Evolutionary conservation across 2,329 filamentous ascomycete species (phyloP).

Genomic region (Sporothrix humicola): DNA sequence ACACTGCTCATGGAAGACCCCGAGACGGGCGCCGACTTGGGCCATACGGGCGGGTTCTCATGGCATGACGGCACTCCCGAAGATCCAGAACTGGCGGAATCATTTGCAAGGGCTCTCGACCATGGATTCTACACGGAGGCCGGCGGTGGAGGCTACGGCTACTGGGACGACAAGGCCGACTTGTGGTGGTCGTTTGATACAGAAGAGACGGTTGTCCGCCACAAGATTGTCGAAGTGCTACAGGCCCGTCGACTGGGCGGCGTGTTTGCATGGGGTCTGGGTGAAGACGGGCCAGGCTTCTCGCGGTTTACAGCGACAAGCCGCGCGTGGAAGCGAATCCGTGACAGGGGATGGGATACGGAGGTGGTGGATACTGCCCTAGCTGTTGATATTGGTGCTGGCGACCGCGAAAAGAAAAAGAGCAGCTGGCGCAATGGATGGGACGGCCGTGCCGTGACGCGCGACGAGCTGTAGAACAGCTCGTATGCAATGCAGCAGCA

Average conservation of each 20-base stretch:
- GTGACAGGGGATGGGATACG: not conserved
- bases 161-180: constrained; percentile 63
- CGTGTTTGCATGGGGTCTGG: constrained; percentile 76
- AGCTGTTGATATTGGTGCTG: too few relatives aligned
- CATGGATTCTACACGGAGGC: constrained; percentile 62
- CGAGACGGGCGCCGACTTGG: constrained; percentile 63
- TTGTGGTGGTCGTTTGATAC: constrained; percentile 80
- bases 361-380: not conserved
- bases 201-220: constrained; percentile 57
- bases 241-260: constrained; percentile 64
- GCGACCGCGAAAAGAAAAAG: too few relatives aligned
- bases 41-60: constrained; percentile 59
- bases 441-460: not conserved
- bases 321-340: constrained; percentile 38
- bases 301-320: constrained; percentile 48
- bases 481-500: not conserved
- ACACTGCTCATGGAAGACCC: constrained; percentile 65
- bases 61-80: constrained; percentile 62
- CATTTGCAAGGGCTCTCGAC: constrained; percentile 61
- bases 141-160: constrained; percentile 71
- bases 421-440: constrained; percentile 3
- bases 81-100: constrained; percentile 54
- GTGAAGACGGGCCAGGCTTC: constrained; percentile 64
- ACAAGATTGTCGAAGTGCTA: constrained; percentile 68
- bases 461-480: constrained; percentile 40